Evolutionary conservation across 495 filamentous ascomycete genomes (phyloP).

Genomic region (Xylaria castorea): DNA sequence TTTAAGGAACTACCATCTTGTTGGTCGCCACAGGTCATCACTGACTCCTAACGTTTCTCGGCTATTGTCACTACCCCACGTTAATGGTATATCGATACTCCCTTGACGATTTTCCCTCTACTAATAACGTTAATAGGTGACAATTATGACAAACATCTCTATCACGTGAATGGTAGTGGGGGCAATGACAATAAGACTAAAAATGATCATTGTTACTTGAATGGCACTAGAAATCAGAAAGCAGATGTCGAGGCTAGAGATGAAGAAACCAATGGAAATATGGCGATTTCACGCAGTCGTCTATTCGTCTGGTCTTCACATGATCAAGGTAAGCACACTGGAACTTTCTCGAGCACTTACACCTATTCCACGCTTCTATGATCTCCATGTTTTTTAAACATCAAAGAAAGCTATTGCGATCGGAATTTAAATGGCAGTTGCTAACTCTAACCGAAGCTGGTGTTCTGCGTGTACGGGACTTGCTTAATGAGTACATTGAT

Average conservation of each 20-base stretch:
- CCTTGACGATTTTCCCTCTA: background rate
- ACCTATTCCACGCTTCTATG: background rate
- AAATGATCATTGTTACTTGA: background rate
- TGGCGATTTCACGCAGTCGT: background rate
- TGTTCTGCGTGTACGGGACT: conserved; percentile 11
- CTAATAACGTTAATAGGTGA: conserved; percentile 1
- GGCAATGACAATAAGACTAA: background rate
- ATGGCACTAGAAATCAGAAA: background rate
- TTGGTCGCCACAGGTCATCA: conserved; percentile 10
- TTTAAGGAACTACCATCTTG: conserved; percentile 12
- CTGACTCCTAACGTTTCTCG: background rate
- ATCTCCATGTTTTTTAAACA: background rate
- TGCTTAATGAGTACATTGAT: conserved; percentile 7
- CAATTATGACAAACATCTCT: background rate
- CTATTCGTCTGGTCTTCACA: conserved; percentile 24
- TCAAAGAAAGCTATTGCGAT: background rate
- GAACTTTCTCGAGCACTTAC: background rate
- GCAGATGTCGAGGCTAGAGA: background rate
- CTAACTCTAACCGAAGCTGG: conserved; percentile 17
- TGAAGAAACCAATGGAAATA: background rate
- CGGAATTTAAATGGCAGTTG: background rate
- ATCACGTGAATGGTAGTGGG: background rate
- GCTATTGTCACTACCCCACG: background rate
- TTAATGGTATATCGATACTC: conserved; percentile 5
- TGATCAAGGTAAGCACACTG: conserved; percentile 18